Evolutionary conservation across 495 filamentous ascomycete species (phyloP).

Genomic region (Gamarada debralockiae): DNA sequence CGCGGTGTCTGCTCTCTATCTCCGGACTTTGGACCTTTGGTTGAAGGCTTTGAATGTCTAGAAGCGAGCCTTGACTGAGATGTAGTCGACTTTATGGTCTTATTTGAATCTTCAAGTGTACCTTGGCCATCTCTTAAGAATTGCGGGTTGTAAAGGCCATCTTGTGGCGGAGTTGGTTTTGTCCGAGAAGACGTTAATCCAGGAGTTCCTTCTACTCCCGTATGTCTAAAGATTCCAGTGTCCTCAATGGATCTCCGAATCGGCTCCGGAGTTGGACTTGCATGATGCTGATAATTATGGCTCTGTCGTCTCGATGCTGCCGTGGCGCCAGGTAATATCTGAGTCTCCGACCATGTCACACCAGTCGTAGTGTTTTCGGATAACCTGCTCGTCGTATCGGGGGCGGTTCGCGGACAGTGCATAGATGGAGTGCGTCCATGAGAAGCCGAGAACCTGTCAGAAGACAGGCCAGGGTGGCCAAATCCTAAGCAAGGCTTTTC

Average conservation of each 20-base stretch:
- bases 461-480: neutral
- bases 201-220: constrained; percentile 10
- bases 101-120: too few species aligned
- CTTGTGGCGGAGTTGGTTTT: neutral
- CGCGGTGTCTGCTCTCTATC: too few species aligned
- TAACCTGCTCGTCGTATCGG: neutral
- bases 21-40: too few species aligned
- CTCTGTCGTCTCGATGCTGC: neutral
- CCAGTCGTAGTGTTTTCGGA: constrained; percentile 8
- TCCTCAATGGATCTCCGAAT: constrained; percentile 15
- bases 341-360: constrained; percentile 22
- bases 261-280: constrained; percentile 20
- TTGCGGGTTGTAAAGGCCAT: too few species aligned
- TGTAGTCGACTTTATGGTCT: too few species aligned
- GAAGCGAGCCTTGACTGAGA: too few species aligned
- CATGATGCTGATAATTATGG: neutral
- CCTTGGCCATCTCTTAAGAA: too few species aligned
- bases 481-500: neutral
- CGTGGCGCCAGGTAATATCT: constrained; percentile 2
- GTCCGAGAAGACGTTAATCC: neutral
- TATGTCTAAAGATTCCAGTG: constrained; percentile 25
- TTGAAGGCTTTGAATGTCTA: too few species aligned
- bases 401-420: neutral
- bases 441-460: neutral
- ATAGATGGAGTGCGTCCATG: neutral